Evolutionary conservation across 2,329 filamentous ascomycete species (phyloP).

Genomic region (Allantophomopsis cytisporea): DNA sequence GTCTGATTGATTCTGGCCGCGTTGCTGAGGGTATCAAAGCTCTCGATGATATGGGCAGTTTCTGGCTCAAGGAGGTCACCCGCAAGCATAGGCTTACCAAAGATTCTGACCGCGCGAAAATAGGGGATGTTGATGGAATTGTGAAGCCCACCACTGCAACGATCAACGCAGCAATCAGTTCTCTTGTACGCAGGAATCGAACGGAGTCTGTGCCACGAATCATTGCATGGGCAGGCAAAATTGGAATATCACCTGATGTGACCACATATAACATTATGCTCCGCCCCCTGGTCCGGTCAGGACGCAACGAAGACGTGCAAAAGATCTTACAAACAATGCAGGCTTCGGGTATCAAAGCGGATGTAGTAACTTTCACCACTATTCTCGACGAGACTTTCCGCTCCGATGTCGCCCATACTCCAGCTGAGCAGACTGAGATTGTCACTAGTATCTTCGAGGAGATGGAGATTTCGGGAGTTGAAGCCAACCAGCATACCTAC

Average conservation of each 20-base stretch:
- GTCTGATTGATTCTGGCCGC: constrained; percentile 42
- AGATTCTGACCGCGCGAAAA: constrained; percentile 9
- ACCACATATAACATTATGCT: constrained; percentile 56
- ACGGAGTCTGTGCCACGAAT: constrained; percentile 35
- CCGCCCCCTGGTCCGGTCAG: constrained; percentile 37
- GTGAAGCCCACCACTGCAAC: constrained; percentile 48
- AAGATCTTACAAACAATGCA: constrained; percentile 46
- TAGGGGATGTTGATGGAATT: constrained; percentile 20
- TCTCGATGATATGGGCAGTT: constrained; percentile 49
- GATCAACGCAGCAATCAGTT: constrained; percentile 58
- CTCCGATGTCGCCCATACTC: constrained; percentile 23
- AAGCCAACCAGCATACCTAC: constrained; percentile 50
- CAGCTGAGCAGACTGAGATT: constrained; percentile 33
- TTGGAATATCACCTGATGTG: constrained; percentile 30
- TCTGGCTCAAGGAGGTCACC: constrained; percentile 31
- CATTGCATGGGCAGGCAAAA: constrained; percentile 29
- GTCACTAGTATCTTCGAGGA: constrained; percentile 41
- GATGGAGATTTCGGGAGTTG: constrained; percentile 41
- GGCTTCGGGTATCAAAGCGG: constrained; percentile 35
- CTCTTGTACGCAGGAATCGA: constrained; percentile 37
- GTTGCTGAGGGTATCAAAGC: constrained; percentile 43
- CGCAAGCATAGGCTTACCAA: constrained; percentile 8
- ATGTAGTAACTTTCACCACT: constrained; percentile 61
- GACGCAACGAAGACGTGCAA: constrained; percentile 31
- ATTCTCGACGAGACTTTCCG: constrained; percentile 47